Evolutionary conservation across 805 yeast genomes (phyloP).

Genomic region (Ogataea pilisensis): DNA sequence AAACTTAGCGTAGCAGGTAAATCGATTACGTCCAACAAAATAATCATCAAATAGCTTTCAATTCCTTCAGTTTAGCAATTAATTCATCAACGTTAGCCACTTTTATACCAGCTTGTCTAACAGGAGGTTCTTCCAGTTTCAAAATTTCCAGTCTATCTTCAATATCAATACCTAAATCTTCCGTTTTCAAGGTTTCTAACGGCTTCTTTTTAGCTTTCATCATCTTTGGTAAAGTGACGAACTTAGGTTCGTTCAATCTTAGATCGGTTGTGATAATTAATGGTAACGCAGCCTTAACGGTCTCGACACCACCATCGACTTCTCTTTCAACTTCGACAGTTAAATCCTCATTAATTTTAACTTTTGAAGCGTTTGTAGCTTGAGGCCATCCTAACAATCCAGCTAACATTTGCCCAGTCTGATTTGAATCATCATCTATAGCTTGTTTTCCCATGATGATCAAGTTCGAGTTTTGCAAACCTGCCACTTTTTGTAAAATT

Average conservation of each 20-base stretch:
- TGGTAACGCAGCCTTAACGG: constrained; percentile 74
- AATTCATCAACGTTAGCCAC: constrained; percentile 82
- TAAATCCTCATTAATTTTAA: constrained; percentile 51
- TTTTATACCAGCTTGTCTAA: constrained; percentile 75
- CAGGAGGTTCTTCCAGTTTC: constrained; percentile 81
- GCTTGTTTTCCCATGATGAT: constrained; percentile 94
- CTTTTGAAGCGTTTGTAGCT: constrained; percentile 91
- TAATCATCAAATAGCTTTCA: constrained; percentile 52
- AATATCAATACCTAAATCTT: constrained; percentile 68
- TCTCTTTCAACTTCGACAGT: constrained; percentile 83
- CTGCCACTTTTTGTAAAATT: constrained; percentile 67
- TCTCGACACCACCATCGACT: constrained; percentile 92
- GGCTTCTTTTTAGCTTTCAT: constrained; percentile 99
- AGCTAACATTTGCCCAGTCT: constrained; percentile 95
- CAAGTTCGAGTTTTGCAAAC: constrained; percentile 67
- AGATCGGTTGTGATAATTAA: constrained; percentile 87
- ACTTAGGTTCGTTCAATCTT: constrained; percentile 91
- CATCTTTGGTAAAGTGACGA: constrained; percentile 91
- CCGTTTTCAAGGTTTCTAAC: constrained; percentile 57
- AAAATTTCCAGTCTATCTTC: constrained; percentile 61
- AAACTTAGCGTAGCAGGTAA: background rate
- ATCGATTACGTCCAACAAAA: background rate
- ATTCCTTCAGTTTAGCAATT: constrained; percentile 69
- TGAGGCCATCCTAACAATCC: constrained; percentile 95
- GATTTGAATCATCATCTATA: constrained; percentile 91